phyloP scores from a whole-genome alignment of 2,329 filamentous ascomycete genomes.

The Aureobasidium subglaciale region DNA sequence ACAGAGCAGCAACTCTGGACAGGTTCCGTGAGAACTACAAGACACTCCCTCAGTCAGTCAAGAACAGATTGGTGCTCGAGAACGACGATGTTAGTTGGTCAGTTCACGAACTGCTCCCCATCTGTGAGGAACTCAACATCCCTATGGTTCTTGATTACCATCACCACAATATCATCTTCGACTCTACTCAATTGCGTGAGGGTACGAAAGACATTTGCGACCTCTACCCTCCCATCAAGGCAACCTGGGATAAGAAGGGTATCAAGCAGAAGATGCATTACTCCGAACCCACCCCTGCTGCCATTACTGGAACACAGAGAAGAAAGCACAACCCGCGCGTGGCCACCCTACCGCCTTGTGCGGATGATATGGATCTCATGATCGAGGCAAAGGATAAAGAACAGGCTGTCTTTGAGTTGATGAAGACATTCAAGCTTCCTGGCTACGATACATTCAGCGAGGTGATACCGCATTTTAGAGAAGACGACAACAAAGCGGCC shows the following conservation, averaged over 20 bases:
- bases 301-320: constrained; percentile 68
- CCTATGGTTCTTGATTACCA: constrained; percentile 89
- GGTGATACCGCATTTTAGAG: constrained; percentile 66
- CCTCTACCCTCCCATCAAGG: constrained; percentile 68
- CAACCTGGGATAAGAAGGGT: constrained; percentile 75
- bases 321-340: constrained; percentile 82
- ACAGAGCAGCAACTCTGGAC: constrained; percentile 70
- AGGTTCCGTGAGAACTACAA: constrained; percentile 72
- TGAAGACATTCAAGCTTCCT: constrained; percentile 78
- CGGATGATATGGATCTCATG: constrained; percentile 87
- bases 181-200: constrained; percentile 64
- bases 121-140: constrained; percentile 92
- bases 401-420: constrained; percentile 89
- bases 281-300: constrained; percentile 69
- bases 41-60: constrained; percentile 60
- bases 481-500: constrained; percentile 61
- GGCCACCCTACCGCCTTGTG: constrained; percentile 71
- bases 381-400: constrained; percentile 98
- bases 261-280: constrained; percentile 98
- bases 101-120: constrained; percentile 82
- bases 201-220: constrained; percentile 74
- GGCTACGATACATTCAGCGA: constrained; percentile 71
- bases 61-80: constrained; percentile 77
- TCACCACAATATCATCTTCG: constrained; percentile 91
- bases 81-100: constrained; percentile 92